Evolutionary conservation across 345 rosid species (phyloP), one percentile per base, ranked within the genome.

Genomic region (Kandelia obovata): DNA sequence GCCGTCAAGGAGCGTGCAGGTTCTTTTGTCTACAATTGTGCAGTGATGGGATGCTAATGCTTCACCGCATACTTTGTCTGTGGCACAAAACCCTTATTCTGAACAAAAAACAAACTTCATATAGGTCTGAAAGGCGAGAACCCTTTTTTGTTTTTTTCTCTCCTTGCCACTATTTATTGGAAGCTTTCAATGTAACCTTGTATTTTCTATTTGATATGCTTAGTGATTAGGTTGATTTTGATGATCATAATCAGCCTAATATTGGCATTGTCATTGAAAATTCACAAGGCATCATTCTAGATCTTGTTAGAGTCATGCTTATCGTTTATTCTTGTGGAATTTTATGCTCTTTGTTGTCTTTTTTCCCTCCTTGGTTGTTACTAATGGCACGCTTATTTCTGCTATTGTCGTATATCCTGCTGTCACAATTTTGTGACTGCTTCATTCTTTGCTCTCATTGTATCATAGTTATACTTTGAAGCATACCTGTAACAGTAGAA

Each of bases 21-120:
- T 43, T 78, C 78, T 25, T 82, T 82, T 63, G 85, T 82, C 27
- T 76, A 71, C 75, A 82, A 82, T 62, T 82, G 85, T 76, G 83
- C 83, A 8, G 79, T 82, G 47, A 79, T 82, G 80, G 83, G 85
- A n/a, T 79, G 85, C 64, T 82, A 66, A 65, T 49, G 66, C 26
- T 61, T 21, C 5, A 23, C 57, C 16, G 34, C 65, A 23, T 53
- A 27, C 51, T 46, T 68, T 56, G 26, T 15, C 28, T 56, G 28
- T 15, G 6, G 26, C 16, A 56, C 15, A n/a, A 56, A 25, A 11
- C 6, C 28, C 28, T 56, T 13, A 56, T 56, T 25, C 16, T 56
- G 59, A 31, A 21, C 28, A 10, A 3, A 3, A 56, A 56, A 25
- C 16, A 27, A 25, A 56, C 31, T 25, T 56, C 6, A 11, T 25